Percentiles rank a stretch among this genome's conserved stretches.
Evolutionary conservation across 2,329 filamentous ascomycete genomes (phyloP).

Genomic region (Ambrosiella xylebori): DNA sequence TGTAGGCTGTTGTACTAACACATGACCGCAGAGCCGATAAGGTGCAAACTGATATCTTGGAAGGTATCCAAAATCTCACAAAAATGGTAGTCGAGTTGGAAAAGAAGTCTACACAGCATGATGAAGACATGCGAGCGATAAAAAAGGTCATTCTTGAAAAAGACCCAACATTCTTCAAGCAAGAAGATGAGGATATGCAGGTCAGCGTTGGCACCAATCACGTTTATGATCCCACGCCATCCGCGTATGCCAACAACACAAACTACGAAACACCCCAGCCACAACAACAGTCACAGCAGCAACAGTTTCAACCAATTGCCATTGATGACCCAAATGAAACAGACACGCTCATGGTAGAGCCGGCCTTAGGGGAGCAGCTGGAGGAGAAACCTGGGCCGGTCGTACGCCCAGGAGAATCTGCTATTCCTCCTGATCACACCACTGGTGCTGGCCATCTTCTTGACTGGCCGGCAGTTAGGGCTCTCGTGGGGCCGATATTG

Average conservation of each 20-base stretch:
- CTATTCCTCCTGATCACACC: conserved; percentile 71
- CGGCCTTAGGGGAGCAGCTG: conserved; percentile 26
- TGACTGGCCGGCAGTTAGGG: conserved; percentile 49
- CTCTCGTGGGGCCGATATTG: conserved; percentile 39
- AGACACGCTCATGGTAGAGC: background rate
- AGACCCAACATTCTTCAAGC: conserved; percentile 9
- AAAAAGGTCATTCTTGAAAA: conserved; percentile 14
- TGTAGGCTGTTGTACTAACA: background rate
- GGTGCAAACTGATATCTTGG: conserved; percentile 41
- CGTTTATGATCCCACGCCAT: too few species aligned
- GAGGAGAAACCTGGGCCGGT: conserved; percentile 35
- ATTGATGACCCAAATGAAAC: background rate
- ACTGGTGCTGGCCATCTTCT: conserved; percentile 76
- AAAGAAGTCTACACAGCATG: background rate
- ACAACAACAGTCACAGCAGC: too few species aligned
- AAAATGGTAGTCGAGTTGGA: conserved; percentile 10
- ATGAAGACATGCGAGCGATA: conserved; percentile 6
- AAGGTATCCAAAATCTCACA: conserved; percentile 30
- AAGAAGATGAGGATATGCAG: background rate
- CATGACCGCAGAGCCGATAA: conserved; percentile 34
- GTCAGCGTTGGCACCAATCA: background rate
- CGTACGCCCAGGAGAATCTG: conserved; percentile 41
- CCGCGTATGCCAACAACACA: too few species aligned
- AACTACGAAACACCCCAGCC: too few species aligned
- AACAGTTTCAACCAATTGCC: background rate